A percentile compares a stretch with the other conserved stretches of the same genome.
Conservation (phyloP, 805 yeast species). For the Candida orba region DNA sequence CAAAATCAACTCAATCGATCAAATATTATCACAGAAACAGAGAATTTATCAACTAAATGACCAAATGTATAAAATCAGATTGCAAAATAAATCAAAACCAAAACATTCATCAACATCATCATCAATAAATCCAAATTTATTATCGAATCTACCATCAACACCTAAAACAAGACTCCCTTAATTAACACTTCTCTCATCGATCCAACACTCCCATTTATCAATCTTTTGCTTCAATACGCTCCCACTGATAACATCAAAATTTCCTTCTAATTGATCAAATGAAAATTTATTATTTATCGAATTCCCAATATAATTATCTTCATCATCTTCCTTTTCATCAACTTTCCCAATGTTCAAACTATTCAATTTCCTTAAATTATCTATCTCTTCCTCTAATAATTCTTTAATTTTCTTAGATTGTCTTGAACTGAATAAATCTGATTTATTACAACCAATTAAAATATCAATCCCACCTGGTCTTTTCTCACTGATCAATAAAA, state of each 20-base stretch:
- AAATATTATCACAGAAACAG: slow-evolving; percentile 25
- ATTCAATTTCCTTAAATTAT: slow-evolving; percentile 42
- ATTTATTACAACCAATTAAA: slow-evolving; percentile 76
- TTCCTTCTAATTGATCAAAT: slow-evolving; percentile 67
- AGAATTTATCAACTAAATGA: slow-evolving; percentile 31
- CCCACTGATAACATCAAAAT: slow-evolving; percentile 65
- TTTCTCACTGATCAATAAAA: slow-evolving; percentile 57
- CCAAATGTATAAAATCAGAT: slow-evolving; percentile 33
- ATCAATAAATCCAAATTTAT: too few relatives aligned
- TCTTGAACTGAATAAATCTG: slow-evolving; percentile 77
- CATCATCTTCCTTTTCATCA: slow-evolving; percentile 25
- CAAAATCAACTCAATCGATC: slow-evolving; percentile 8
- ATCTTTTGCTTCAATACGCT: slow-evolving; percentile 54
- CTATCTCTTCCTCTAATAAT: slow-evolving; percentile 58
- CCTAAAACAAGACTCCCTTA: slow-evolving; percentile 6
- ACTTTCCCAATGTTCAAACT: slow-evolving; percentile 29
- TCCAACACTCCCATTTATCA: slow-evolving; percentile 68
- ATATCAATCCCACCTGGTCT: slow-evolving; percentile 65
- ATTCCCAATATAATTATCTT: slow-evolving; percentile 36
- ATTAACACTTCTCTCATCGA: slow-evolving; percentile 62
- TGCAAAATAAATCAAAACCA: slow-evolving; percentile 20
- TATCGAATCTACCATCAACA: slow-evolving; percentile 29
- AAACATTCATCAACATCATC: too few relatives aligned
- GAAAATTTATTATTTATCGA: slow-evolving; percentile 43
- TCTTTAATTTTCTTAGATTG: slow-evolving; percentile 56